Evolutionary conservation across 1,139 yeast genomes (phyloP), one percentile per base, ranked within the genome.

Genomic region (Pichia sp.): DNA sequence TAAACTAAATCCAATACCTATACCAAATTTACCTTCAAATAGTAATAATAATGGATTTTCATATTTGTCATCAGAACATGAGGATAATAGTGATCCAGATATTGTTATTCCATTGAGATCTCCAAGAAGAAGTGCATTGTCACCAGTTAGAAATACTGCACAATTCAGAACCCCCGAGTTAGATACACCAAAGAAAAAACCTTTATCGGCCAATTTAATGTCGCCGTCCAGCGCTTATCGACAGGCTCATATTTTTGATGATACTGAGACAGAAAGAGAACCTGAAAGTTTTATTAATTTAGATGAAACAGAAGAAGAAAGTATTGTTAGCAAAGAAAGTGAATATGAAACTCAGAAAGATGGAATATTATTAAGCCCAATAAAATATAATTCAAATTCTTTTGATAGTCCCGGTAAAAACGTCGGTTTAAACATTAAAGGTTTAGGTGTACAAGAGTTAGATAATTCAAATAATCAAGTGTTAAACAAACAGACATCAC

Each of bases 211-310:
- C 8, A 45, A 44, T 18, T 26, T 48, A n/a, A 18, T 43, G 9
- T 47, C 55, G 1, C 51, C 56, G 3, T 25, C 35, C 8, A 43
- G 47, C 29, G 18, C 36, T 4, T 28, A 51, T 31, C 45, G 56
- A 37, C 40, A 34, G 25, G 58, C 49, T 4, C 49, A 43, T 41
- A 40, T 55, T 31, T 25, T 55, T 27, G 54, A 50, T 26, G 49
- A 48, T 11, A 39, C 43, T 2, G 53, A 48, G 30, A 30, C 5
- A 26, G 54, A 54, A 30, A 47, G 37, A 5, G 58, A 56, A 39
- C 60, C 57, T 5, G 60, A 57, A 43, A 57, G 60, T 46, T 57
- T 57, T 37, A 56, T 57, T 11, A 53, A 57, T 45, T 49, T 57
- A 18, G 58, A 55, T 46, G 57, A 55, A 38, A 55, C 56, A 2